Evolutionary conservation across 2,329 filamentous ascomycete species (phyloP).

Genomic region (Davidsoniella neocaledoniae): DNA sequence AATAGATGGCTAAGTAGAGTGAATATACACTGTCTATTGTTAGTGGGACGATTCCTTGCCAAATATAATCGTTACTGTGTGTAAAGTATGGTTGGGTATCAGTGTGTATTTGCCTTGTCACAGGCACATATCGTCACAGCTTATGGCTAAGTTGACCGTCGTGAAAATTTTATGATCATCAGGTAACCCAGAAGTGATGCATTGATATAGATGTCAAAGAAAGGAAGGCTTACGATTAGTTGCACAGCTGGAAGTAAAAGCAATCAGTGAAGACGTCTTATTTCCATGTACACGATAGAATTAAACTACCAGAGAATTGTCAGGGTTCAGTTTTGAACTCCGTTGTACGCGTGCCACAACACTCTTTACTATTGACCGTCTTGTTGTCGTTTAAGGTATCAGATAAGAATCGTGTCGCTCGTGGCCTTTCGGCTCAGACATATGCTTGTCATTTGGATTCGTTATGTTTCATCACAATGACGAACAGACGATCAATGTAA

Average conservation of each 20-base stretch:
- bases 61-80: neutral
- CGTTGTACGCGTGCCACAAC: no score
- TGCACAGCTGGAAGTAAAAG: neutral
- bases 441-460: constrained; percentile 83
- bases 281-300: no score
- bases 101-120: constrained; percentile 24
- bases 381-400: constrained; percentile 4
- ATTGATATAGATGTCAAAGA: neutral
- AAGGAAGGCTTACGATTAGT: constrained; percentile 5
- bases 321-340: no score
- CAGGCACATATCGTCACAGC: constrained; percentile 29
- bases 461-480: constrained; percentile 22
- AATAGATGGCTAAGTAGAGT: no score
- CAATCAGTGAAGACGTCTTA: no score
- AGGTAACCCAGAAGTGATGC: constrained; percentile 5
- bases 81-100: constrained; percentile 2
- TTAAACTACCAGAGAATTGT: no score
- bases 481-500: no score
- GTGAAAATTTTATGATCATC: constrained; percentile 30
- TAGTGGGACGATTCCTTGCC: neutral
- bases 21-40: neutral
- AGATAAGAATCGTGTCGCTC: constrained; percentile 13
- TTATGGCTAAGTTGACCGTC: constrained; percentile 32
- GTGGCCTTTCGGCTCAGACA: constrained; percentile 59
- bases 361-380: neutral